Base-by-base conservation (phyloP, 768 basidiomycete genomes). In the Kwoniella sp. region DNA sequence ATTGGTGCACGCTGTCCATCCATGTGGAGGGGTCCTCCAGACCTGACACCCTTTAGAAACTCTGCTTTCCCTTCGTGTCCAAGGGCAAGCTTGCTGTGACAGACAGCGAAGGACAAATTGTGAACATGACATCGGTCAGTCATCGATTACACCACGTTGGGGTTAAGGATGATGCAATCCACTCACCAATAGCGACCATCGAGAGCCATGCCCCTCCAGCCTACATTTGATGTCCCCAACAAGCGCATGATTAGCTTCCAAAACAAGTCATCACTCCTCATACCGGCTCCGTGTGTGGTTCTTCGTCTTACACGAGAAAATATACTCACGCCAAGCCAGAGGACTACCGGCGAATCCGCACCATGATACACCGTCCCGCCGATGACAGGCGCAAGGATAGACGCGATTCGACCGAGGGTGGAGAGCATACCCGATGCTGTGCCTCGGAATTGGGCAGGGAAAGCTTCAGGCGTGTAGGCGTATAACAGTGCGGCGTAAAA, bases 401-500 rank as follows among this genome's bases (percentile, higher is more conserved):
- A 56, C 3, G 73, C 61, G 23, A 75, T 68, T 26, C 73, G 61
- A 9, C 73, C 73, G 3, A 73, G 45, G 12, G 82, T 84, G 65
- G 82, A 82, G 67, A 77, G 84, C 68, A 83, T 83, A 2, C 85
- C 86, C 61, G 85, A 84, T 11, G 85, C 86, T 0, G 86, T 86
- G 2, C 86, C 86, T 64, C 86, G 83, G 67, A 86, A 85, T 2
- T 85, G 84, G 0, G 85, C 85, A 0, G 86, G 85, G 80, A 87
- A 87, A 22, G 85, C 84, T 71, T 87, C 86, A 0, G 86, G 86
- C 8, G 86, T 87, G 69, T 86, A 86, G 1, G 86, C 86, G 58
- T 84, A 87, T 15, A 86, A 79, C 28, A 74, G 37, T 1, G 72
- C 69, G 17, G 55, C 66, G 54, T 71, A 73, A 20, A 73, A 48